Base-by-base conservation (phyloP, 306 rosid species). In the Trifolium repens region DNA sequence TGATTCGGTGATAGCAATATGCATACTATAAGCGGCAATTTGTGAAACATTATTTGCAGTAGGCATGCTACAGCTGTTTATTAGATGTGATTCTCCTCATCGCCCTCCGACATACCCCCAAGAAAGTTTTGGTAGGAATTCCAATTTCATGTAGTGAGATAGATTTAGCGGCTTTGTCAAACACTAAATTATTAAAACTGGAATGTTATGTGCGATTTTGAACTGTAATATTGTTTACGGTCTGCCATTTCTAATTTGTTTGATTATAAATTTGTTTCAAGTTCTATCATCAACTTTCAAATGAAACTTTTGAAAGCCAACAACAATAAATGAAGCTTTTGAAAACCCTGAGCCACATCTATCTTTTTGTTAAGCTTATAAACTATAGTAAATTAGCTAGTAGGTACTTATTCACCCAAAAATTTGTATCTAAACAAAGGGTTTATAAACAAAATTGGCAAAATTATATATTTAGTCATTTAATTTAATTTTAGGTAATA, bases 1-100 rank as follows among this genome's bases (percentile, higher is more conserved):
- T 86, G 91, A 63, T 87, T 88, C 72, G 75, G 78, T 4, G 74
- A 78, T 6, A 76, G 11, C 80, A 83, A 80, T 66, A 53, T 46
- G 40, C 26, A 16, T 81, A 74, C 16, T 81, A 86, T 27, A 40
- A 53, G 16, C 40, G 78, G 57, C 85, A 82, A 17, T 79, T 85
- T 74, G 69, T 70, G 72, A 83, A 86, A 79, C 80, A 80, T 75
- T 80, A 79, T 72, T 82, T 81, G 73, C 79, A 40, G 62, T 72
- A 40, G 35, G 30, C 17, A 42, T 11, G 64, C 15, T 11, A 14
- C 10, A 4, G 54, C 47, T 61, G 5, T 30, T 46, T 5, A 63
- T 77, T 52, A 43, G 63, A 39, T 43, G 35, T 12, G 67, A 71
- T 54, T 22, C 70, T n/a, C 59, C 52, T 26, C 37, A 4, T 24